These are phyloP conservation scores for Beta macrorhiza DNA, from an alignment of 179 eudicot species.

Conservation along the genomic window DNA sequence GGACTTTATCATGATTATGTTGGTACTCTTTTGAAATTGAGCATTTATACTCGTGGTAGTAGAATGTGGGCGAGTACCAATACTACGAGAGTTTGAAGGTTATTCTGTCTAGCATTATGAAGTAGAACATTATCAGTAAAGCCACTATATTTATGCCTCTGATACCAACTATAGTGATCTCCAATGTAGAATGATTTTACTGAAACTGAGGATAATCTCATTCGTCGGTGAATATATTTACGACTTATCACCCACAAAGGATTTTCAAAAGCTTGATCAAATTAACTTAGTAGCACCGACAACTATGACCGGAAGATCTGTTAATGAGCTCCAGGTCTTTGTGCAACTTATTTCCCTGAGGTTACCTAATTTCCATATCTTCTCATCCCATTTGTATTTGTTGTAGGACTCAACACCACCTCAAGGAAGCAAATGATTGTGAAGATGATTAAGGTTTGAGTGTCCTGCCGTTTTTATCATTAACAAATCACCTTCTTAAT, in stretches of 20 bases:
- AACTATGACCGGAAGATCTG: background rate
- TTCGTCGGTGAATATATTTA: background rate
- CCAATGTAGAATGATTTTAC: background rate
- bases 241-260: background rate
- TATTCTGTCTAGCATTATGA: background rate
- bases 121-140: too few relatives aligned
- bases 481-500: background rate
- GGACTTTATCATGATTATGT: background rate
- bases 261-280: background rate
- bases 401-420: slow-evolving; percentile 31
- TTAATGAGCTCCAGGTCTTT: background rate
- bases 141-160: background rate
- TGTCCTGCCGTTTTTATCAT: background rate
- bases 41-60: background rate
- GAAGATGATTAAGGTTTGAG: slow-evolving; percentile 18
- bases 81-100: background rate
- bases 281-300: background rate
- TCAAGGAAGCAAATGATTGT: slow-evolving; percentile 27
- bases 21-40: background rate
- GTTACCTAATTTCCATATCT: background rate
- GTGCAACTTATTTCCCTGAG: background rate
- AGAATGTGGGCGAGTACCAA: background rate
- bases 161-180: background rate
- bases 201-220: background rate
- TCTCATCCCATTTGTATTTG: background rate